These are phyloP conservation scores for Linnemannia elongata DNA, from an alignment of 192 early-diverging fungal genomes.

Conservation along the genomic window DNA sequence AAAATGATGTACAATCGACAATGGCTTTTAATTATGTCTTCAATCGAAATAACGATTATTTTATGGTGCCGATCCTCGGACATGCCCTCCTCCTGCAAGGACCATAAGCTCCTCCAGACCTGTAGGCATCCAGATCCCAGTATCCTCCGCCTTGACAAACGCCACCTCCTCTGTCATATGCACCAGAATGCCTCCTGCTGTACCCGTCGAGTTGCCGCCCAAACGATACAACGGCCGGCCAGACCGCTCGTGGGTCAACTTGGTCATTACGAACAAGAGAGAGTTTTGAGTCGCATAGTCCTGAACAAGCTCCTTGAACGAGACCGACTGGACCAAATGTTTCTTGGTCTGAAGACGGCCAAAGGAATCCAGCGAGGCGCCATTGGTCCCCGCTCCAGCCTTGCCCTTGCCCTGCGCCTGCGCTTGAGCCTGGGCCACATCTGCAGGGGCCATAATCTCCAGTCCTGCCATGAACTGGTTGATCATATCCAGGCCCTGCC, in stretches of 20 bases:
- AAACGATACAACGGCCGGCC: constrained; percentile 71
- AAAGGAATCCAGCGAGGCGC: constrained; percentile 26
- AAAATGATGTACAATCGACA: background rate
- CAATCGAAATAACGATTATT: background rate
- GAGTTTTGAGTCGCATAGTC: constrained; percentile 66
- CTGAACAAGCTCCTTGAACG: constrained; percentile 73
- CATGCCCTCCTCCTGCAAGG: constrained; percentile 39
- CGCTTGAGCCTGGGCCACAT: constrained; percentile 36
- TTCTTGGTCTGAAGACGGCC: constrained; percentile 48
- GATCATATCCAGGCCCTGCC: constrained; percentile 81
- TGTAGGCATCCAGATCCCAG: constrained; percentile 66
- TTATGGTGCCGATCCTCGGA: background rate
- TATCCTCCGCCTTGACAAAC: constrained; percentile 65
- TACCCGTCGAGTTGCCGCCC: constrained; percentile 60
- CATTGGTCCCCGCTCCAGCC: constrained; percentile 10
- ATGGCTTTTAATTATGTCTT: background rate
- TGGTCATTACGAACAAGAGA: constrained; percentile 68
- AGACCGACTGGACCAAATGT: constrained; percentile 43
- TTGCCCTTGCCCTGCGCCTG: constrained; percentile 28
- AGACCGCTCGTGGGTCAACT: constrained; percentile 61
- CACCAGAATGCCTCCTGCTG: constrained; percentile 62
- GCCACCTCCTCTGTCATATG: constrained; percentile 77
- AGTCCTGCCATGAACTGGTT: constrained; percentile 59
- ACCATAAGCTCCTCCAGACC: constrained; percentile 68
- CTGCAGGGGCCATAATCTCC: constrained; percentile 35